Percentiles rank a stretch among this genome's conserved stretches.
These are phyloP conservation scores for Jaltomata sinuosa DNA, from an alignment of 257 asterid genomes.

Conservation along the genomic window DNA sequence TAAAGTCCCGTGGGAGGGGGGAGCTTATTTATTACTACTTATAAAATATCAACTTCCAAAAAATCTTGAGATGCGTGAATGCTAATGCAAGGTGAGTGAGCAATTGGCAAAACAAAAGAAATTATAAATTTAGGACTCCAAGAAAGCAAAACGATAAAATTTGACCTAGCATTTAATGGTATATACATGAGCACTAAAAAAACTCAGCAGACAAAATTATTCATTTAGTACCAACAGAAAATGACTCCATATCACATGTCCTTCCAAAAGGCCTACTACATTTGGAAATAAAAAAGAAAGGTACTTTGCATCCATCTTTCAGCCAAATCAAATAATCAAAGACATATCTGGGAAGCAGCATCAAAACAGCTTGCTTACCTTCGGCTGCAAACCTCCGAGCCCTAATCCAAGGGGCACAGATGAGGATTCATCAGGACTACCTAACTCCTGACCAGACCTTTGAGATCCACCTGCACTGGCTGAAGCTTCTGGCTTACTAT, in stretches of 20 bases:
- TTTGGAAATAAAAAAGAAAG: neutral
- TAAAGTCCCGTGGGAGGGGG: neutral
- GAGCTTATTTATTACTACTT: neutral
- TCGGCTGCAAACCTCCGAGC: constrained; percentile 65
- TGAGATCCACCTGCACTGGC: constrained; percentile 19
- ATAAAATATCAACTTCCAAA: neutral
- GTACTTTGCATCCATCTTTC: neutral
- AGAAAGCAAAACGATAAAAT: neutral
- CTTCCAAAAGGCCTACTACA: neutral
- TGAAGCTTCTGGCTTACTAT: neutral
- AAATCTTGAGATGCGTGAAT: neutral
- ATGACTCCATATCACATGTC: neutral
- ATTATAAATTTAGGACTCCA: neutral
- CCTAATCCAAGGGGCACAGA: constrained; percentile 79
- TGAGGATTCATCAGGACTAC: constrained; percentile 29
- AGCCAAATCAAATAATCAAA: neutral
- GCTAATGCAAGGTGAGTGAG: neutral
- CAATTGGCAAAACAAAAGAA: neutral
- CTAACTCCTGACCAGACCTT: constrained; percentile 24
- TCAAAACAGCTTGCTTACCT: constrained; percentile 30
- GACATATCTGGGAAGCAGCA: neutral
- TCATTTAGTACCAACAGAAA: neutral
- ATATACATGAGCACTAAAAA: neutral
- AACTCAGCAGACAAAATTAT: neutral
- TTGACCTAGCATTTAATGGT: neutral